phyloP scores from a whole-genome alignment of 768 basidiomycete genomes.

The Calocybe gangraenosa region DNA sequence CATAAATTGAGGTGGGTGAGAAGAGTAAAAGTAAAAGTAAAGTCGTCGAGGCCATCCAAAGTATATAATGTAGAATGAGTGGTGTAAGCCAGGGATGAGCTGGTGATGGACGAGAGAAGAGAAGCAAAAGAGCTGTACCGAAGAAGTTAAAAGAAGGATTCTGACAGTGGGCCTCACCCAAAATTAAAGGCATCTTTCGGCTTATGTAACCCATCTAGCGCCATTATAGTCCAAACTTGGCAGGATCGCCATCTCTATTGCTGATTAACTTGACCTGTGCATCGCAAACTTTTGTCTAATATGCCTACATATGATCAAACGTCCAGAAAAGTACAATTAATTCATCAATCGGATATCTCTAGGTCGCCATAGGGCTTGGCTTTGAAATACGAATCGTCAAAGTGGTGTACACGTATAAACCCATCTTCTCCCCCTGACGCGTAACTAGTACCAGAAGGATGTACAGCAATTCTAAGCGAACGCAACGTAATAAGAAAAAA shows the following conservation, averaged over 20 bases:
- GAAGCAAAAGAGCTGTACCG: background rate
- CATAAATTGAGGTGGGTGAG: slow-evolving; percentile 19
- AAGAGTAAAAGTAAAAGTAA: slow-evolving; percentile 29
- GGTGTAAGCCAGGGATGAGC: background rate
- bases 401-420: slow-evolving; percentile 87
- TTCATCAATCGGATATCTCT: slow-evolving; percentile 51
- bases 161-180: too few species aligned
- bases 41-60: slow-evolving; percentile 14
- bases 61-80: background rate
- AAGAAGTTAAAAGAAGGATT: slow-evolving; percentile 2
- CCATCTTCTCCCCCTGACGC: slow-evolving; percentile 98
- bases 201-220: too few species aligned
- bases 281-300: too few species aligned
- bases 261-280: too few species aligned
- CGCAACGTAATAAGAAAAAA: slow-evolving; percentile 6
- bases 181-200: too few species aligned
- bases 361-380: slow-evolving; percentile 89
- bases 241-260: too few species aligned
- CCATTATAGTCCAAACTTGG: too few species aligned
- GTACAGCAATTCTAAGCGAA: slow-evolving; percentile 76
- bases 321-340: slow-evolving; percentile 13
- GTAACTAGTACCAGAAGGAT: slow-evolving; percentile 83
- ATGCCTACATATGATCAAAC: too few species aligned
- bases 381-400: slow-evolving; percentile 92
- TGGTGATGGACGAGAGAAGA: background rate